Percentiles rank a stretch among this genome's conserved stretches.
These are phyloP conservation scores for Mucor racemosus DNA, from an alignment of 371 early-diverging fungal genomes.

Conservation along the genomic window DNA sequence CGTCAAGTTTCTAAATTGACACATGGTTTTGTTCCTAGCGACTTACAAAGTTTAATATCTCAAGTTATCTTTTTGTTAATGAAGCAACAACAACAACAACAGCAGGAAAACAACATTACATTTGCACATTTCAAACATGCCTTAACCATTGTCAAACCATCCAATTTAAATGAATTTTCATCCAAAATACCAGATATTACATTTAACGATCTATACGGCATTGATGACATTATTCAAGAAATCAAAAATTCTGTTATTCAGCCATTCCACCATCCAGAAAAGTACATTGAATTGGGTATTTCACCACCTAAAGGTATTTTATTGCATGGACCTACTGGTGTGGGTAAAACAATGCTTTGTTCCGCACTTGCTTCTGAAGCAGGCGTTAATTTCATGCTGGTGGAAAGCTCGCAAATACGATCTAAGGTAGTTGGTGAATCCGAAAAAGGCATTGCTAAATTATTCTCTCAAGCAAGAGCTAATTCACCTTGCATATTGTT, in stretches of 20 bases:
- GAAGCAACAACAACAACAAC: slow-evolving; percentile 24
- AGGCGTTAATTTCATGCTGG: slow-evolving; percentile 76
- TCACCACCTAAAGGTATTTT: slow-evolving; percentile 96
- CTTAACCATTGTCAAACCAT: slow-evolving; percentile 55
- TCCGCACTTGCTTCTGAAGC: slow-evolving; percentile 92
- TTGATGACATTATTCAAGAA: slow-evolving; percentile 66
- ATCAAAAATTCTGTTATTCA: slow-evolving; percentile 67
- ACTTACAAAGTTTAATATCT: slow-evolving; percentile 70
- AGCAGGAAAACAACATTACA: background rate
- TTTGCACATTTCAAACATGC: slow-evolving; percentile 50
- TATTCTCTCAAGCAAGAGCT: slow-evolving; percentile 77
- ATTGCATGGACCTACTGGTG: slow-evolving; percentile 99
- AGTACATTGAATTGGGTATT: slow-evolving; percentile 86
- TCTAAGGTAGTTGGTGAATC: slow-evolving; percentile 88
- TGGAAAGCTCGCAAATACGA: slow-evolving; percentile 77
- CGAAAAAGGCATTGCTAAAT: slow-evolving; percentile 72
- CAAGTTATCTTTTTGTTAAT: slow-evolving; percentile 55
- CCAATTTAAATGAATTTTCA: slow-evolving; percentile 63
- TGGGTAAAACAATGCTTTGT: slow-evolving; percentile 98
- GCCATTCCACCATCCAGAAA: slow-evolving; percentile 87
- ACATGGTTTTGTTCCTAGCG: slow-evolving; percentile 90
- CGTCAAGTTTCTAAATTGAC: slow-evolving; percentile 88
- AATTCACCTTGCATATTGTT: slow-evolving; percentile 85
- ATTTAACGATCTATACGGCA: slow-evolving; percentile 72
- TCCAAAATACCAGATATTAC: slow-evolving; percentile 62